Conservation (phyloP, 2,329 filamentous ascomycete genomes). For the Exophiala sp. region DNA sequence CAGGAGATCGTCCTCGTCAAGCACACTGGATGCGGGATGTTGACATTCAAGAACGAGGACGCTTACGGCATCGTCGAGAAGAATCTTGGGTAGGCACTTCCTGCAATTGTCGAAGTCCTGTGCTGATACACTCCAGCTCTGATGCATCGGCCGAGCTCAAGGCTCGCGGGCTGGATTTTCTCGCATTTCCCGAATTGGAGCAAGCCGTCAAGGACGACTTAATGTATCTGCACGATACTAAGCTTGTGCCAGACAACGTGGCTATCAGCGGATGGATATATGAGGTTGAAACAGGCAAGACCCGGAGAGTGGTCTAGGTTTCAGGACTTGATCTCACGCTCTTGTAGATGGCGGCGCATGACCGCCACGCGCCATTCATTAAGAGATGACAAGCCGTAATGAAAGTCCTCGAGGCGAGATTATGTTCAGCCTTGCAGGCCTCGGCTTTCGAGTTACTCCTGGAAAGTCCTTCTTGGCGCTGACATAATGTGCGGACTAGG, state of each 20-base stretch:
- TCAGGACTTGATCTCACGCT: background rate
- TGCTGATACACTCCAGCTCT: conserved; percentile 2
- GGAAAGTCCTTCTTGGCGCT: conserved; percentile 1
- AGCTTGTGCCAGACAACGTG: conserved; percentile 58
- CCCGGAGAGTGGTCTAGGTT: conserved; percentile 47
- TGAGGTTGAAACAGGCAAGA: conserved; percentile 69
- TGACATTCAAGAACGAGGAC: conserved; percentile 62
- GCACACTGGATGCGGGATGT: conserved; percentile 71
- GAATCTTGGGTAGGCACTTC: conserved; percentile 51
- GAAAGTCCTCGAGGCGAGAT: background rate
- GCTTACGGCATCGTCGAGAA: conserved; percentile 54
- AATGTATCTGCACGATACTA: conserved; percentile 54
- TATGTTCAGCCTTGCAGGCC: background rate
- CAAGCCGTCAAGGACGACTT: conserved; percentile 66
- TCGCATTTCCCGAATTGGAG: conserved; percentile 63
- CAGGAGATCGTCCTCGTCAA: conserved; percentile 71
- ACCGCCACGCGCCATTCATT: too few species aligned
- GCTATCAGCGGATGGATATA: conserved; percentile 71
- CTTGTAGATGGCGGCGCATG: background rate
- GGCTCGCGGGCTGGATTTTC: conserved; percentile 52
- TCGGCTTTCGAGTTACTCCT: too few species aligned
- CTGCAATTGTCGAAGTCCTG: background rate
- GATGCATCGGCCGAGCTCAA: conserved; percentile 28
- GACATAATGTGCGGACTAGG: background rate
- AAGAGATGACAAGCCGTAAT: background rate